A percentile compares a stretch with the other conserved stretches of the same genome.
Conservation (phyloP, 805 yeast species). For the Teunomyces lycoperdinae region DNA sequence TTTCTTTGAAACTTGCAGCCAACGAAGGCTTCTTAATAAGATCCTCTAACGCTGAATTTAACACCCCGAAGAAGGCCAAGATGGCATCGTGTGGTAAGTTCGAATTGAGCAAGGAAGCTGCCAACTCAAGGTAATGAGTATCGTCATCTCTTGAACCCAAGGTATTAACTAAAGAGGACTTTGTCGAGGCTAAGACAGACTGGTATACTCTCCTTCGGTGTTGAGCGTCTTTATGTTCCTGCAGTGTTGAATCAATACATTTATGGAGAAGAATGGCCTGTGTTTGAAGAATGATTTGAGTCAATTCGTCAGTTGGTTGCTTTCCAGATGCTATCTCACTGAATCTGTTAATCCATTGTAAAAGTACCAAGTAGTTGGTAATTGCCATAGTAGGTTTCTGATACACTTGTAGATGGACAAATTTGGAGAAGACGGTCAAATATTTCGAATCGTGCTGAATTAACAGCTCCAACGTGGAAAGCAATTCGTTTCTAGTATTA, state of each 20-base stretch:
- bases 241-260: conserved; percentile 6
- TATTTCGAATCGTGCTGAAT: conserved; percentile 29
- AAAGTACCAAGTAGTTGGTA: conserved; percentile 53
- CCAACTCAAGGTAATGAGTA: not conserved
- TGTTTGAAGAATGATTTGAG: conserved; percentile 22
- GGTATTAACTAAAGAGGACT: conserved; percentile 16
- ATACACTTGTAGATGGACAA: conserved; percentile 31
- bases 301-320: conserved; percentile 10
- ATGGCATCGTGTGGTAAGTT: conserved; percentile 8
- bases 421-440: conserved; percentile 35
- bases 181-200: conserved; percentile 31
- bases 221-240: conserved; percentile 9
- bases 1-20: conserved; percentile 8
- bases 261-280: conserved; percentile 40
- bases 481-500: conserved; percentile 44
- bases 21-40: conserved; percentile 26
- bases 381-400: conserved; percentile 44
- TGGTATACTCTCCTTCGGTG: conserved; percentile 22
- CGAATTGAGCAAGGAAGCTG: not conserved
- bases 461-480: conserved; percentile 37
- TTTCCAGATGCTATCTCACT: conserved; percentile 18
- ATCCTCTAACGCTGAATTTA: conserved; percentile 20
- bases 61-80: conserved; percentile 22
- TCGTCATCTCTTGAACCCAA: conserved; percentile 3
- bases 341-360: conserved; percentile 54